phyloP scores from a whole-genome alignment of 73 alveolate species.

The Tetrahymena elliotti region DNA sequence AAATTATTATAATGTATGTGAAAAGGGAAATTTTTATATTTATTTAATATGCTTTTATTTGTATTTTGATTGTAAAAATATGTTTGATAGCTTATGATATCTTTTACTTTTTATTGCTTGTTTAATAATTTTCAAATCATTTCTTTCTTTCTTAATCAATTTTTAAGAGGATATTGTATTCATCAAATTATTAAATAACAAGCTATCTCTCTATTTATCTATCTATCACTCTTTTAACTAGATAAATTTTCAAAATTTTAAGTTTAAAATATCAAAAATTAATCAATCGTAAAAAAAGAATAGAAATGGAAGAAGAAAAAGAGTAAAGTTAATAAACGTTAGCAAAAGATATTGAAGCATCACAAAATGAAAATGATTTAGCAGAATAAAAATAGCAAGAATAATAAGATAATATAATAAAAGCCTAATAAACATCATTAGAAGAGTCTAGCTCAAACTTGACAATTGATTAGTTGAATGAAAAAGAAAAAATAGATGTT shows the following conservation, averaged over 20 bases:
- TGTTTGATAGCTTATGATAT: too few species aligned
- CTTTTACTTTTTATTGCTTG: neutral
- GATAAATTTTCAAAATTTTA: neutral
- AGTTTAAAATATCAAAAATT: neutral
- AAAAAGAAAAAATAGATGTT: neutral
- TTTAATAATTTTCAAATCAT: neutral
- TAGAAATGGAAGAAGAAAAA: neutral
- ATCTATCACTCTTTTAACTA: neutral
- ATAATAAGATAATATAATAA: neutral
- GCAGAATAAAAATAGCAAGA: neutral
- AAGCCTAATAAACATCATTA: too few species aligned
- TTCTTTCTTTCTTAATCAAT: neutral
- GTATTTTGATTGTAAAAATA: neutral
- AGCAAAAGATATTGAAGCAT: neutral
- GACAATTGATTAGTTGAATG: neutral
- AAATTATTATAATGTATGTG: neutral
- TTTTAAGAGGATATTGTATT: neutral
- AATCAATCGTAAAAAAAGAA: too few species aligned
- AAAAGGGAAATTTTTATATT: too few species aligned
- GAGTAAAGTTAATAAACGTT: neutral
- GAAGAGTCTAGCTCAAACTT: neutral
- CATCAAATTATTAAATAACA: neutral
- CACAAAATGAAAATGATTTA: too few species aligned
- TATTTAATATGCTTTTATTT: neutral
- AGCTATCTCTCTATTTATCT: neutral